Base-by-base conservation (phyloP, 805 yeast genomes). In the Komagataella pastoris region DNA sequence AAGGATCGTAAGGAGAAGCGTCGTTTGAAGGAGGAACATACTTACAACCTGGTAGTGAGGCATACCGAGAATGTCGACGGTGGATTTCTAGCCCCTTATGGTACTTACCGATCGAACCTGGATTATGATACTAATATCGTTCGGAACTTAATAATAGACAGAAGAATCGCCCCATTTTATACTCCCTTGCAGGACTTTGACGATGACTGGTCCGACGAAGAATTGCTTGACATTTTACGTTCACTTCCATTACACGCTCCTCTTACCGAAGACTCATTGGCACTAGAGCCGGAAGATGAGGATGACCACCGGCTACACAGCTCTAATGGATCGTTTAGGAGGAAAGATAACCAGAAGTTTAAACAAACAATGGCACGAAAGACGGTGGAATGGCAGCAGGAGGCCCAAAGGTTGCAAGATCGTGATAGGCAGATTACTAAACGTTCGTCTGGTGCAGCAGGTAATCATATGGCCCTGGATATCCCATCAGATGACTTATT, bases 31-130 rank as follows among this genome's bases (percentile, higher is more conserved):
- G 76, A 69, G 49, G 90, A 85, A 44, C 88, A 81, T 58, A 77
- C 77, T 51, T 58, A 68, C 55, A 75, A 80, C 21, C 67, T 85
- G 51, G 68, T 85, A 19, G 88, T 85, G 2, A 70, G 75, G 54
- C 76, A 65, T 58, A 72, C 72, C 45, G 95, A 88, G 60, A 79
- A 72, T 55, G 96, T 91, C 14, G 98, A 93, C 67, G 99, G 99
- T 17, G 99, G 99, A 1, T 89, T 70, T 62, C 67, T 91, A 56
- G 96, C 95, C 1, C 97, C 98, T 0, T 87, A 78, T 66, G 97
- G 97, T 1, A 85, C 86, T 36, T 91, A 91, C 66, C 78, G 81
- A 56, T 81, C 85, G 48, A 83, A 81, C 58, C 64, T 84, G 51
- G 96, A 87, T 63, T 91, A 80, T 67, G 77, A 84, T 59, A 76